Evolutionary conservation across 2,329 filamentous ascomycete species (phyloP).

Genomic region (Triangularia verruculosa): DNA sequence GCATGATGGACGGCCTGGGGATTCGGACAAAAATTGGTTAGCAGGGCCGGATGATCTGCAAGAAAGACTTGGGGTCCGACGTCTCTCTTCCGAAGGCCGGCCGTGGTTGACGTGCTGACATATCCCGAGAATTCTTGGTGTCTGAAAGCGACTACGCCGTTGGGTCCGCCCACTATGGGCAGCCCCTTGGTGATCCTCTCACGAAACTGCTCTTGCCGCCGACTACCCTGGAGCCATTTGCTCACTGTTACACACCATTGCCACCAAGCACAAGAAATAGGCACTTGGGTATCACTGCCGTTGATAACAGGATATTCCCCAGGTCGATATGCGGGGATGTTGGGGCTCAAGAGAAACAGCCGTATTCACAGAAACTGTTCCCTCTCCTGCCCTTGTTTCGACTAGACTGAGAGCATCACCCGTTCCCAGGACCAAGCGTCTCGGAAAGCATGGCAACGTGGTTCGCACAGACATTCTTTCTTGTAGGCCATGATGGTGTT

Average conservation of each 20-base stretch:
- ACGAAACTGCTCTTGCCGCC: constrained; percentile 43
- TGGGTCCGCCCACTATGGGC: background rate
- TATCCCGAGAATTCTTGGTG: background rate
- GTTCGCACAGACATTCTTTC: constrained; percentile 3
- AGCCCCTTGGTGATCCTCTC: constrained; percentile 36
- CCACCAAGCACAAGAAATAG: background rate
- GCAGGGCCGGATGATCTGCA: constrained; percentile 2
- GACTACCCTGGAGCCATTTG: constrained; percentile 16
- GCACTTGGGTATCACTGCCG: background rate
- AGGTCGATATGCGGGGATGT: background rate
- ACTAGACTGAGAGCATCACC: background rate
- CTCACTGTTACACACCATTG: background rate
- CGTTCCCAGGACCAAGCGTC: background rate
- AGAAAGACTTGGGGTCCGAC: background rate
- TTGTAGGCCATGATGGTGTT: constrained; percentile 4
- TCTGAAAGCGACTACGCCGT: background rate
- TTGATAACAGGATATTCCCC: background rate
- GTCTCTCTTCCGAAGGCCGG: background rate
- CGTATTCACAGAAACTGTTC: no score
- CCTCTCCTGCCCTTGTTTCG: background rate
- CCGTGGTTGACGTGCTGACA: background rate
- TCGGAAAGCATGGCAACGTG: constrained; percentile 1
- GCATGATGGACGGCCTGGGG: background rate
- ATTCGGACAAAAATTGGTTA: background rate
- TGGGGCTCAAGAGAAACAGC: background rate